Percentiles rank a stretch among this genome's conserved stretches.
Evolutionary conservation across 1,284 basidiomycete species (phyloP).

Genomic region (Austroboletus novae-zelandiae): DNA sequence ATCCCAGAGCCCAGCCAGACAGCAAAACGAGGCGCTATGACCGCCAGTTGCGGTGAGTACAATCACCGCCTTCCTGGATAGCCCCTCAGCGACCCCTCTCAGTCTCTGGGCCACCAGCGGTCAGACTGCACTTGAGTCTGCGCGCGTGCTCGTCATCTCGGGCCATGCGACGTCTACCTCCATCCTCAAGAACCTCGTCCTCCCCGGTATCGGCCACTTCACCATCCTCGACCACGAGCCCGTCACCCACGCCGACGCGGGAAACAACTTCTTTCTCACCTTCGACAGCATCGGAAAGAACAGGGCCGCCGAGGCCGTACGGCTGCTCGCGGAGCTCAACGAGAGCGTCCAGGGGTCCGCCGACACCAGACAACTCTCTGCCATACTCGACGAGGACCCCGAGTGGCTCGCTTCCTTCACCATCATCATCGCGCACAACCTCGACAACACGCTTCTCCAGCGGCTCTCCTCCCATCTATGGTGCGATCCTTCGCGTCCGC

Average conservation of each 20-base stretch:
- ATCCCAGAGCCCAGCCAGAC: constrained; percentile 58
- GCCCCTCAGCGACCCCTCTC: constrained; percentile 1
- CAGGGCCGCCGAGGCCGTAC: constrained; percentile 79
- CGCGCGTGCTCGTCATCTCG: constrained; percentile 80
- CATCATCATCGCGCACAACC: constrained; percentile 84
- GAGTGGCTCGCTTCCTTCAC: constrained; percentile 61
- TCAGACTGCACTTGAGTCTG: constrained; percentile 86
- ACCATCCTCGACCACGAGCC: constrained; percentile 74
- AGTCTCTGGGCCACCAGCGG: constrained; percentile 96
- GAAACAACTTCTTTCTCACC: constrained; percentile 95
- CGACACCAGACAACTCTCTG: constrained; percentile 54
- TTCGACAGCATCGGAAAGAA: constrained; percentile 73
- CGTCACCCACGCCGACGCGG: constrained; percentile 76
- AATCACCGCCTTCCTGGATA: background rate
- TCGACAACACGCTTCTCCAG: constrained; percentile 54
- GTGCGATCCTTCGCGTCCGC: constrained; percentile 54
- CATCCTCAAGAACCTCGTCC: constrained; percentile 91
- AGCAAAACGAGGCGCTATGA: constrained; percentile 88
- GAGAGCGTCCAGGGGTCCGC: constrained; percentile 78
- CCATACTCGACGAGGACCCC: constrained; percentile 56
- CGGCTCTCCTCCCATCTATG: constrained; percentile 68
- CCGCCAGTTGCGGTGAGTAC: constrained; percentile 78
- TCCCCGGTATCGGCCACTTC: constrained; percentile 92
- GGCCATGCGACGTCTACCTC: constrained; percentile 81
- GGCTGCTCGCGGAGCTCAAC: constrained; percentile 84